Evolutionary conservation across 2,329 filamentous ascomycete genomes (phyloP).

Genomic region (Aspergillus nomiae): DNA sequence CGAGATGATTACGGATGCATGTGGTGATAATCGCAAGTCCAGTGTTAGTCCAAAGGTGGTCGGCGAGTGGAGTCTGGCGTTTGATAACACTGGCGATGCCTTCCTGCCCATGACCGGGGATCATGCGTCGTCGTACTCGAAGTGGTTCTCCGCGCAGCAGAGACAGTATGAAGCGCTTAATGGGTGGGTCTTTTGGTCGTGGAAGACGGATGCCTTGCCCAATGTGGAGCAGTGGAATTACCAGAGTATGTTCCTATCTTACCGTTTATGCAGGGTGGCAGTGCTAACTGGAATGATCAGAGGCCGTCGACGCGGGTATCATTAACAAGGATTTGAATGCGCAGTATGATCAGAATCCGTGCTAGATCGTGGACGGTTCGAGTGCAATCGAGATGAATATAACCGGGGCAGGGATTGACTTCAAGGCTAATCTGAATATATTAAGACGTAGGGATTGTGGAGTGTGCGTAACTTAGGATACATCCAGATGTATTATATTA

Average conservation of each 20-base stretch:
- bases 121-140: background rate
- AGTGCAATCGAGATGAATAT: background rate
- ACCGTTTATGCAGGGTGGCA: fast-evolving
- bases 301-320: background rate
- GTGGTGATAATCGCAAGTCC: background rate
- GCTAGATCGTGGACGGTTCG: background rate
- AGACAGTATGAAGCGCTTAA: background rate
- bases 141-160: background rate
- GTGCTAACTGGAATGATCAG: background rate
- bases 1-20: background rate
- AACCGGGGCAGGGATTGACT: background rate
- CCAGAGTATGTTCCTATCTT: background rate
- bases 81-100: background rate
- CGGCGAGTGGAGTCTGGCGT: background rate
- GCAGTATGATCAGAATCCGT: background rate
- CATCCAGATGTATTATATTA: background rate
- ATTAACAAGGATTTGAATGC: background rate
- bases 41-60: background rate
- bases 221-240: background rate
- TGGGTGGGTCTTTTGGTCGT: background rate
- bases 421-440: background rate
- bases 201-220: background rate
- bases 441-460: background rate
- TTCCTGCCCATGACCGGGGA: background rate
- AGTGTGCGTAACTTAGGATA: too few species aligned